Evolutionary conservation across 257 asterid species (phyloP), one percentile per base, ranked within the genome.

Genomic region (Linderniella brevidens): DNA sequence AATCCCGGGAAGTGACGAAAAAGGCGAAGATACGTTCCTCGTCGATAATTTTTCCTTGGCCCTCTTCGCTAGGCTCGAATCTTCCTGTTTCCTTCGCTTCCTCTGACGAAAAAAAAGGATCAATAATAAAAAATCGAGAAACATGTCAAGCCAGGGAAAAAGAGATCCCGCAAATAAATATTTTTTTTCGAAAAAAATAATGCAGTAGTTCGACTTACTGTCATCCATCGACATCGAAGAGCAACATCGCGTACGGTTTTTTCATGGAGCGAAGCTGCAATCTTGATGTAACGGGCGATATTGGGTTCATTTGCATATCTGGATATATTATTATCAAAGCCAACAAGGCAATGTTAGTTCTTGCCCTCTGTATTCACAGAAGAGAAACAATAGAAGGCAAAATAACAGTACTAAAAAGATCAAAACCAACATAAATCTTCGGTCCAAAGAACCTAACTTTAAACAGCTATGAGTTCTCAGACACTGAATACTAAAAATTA

Each of bases 181-280:
- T n/a, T n/a, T n/a, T n/a, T n/a, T n/a, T n/a, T n/a, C n/a, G n/a
- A n/a, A 41, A 41, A 37, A n/a, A n/a, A 55, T 50, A 49, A 46
- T 9, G n/a, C 7, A 41, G 43, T 25, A 18, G 17, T 25, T 54
- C 45, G 67, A 61, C 92, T 68, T 55, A 85, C 95, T 72, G 55
- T 59, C 78, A 80, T 80, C 95, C 95, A 85, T 75, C 83, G 75
- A 76, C 95, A 80, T 52, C 95, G 77, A 62, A 85, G 71, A 53
- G 95, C 95, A 55, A 85, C 95, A 54, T 85, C 95, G 4, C 95
- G 86, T 11, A 85, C 93, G 54, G 76, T 80, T 68, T 85, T 85
- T 50, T 85, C 92, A 4, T 69, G 80, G 59, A 85, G 84, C 13
- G 66, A 48, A 29, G 95, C 84, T 14, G 92, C 93, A 53, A 80